Conservation (phyloP, 176 grass and related monocot species). For the Oryza glumipatula region DNA sequence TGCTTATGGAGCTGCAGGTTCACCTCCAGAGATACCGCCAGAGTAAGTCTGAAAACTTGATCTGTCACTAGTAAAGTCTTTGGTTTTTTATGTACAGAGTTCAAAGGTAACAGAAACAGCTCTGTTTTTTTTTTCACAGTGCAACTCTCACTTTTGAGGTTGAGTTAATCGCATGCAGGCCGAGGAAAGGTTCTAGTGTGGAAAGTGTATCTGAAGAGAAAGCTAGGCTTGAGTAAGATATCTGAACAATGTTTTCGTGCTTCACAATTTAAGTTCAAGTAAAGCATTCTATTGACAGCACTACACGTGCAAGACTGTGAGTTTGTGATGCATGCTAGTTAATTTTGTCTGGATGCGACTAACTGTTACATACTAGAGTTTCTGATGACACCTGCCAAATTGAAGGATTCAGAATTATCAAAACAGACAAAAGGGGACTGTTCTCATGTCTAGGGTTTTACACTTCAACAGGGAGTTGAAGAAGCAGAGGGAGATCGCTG, state of each 20-base stretch:
- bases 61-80: not conserved
- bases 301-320: not conserved
- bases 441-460: not conserved
- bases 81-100: not conserved
- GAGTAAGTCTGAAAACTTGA: conserved; percentile 34
- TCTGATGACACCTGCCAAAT: not conserved
- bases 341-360: not conserved
- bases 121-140: conserved; percentile 35
- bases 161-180: conserved; percentile 57
- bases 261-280: not conserved
- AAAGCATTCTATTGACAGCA: not conserved
- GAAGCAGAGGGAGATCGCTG: conserved; percentile 52
- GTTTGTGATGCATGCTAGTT: not conserved
- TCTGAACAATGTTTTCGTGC: not conserved
- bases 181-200: conserved; percentile 64
- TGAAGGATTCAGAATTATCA: conserved; percentile 3
- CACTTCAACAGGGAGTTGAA: conserved; percentile 55
- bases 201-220: conserved; percentile 59
- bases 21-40: conserved; percentile 75
- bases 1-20: conserved; percentile 66
- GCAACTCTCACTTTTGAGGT: not conserved
- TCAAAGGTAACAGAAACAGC: not conserved
- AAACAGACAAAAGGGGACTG: not conserved
- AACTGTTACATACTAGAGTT: not conserved
- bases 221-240: conserved; percentile 68